Percentiles rank a stretch among this genome's conserved stretches.
phyloP scores from a whole-genome alignment of 176 grass and related monocot genomes.

The Oryza brachyantha region DNA sequence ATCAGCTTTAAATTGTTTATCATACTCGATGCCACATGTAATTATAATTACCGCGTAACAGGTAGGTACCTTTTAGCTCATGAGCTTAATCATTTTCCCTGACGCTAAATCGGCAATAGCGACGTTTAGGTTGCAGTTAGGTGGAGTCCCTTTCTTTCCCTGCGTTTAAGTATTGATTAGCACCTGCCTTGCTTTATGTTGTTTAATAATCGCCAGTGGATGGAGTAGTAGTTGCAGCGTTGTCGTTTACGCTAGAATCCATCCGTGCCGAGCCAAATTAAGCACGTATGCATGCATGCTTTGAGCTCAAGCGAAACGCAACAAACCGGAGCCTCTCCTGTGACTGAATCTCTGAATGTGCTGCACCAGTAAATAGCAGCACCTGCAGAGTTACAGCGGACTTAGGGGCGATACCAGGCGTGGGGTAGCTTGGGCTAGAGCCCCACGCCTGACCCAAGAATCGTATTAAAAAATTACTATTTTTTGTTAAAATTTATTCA shows the following conservation, averaged over 20 bases:
- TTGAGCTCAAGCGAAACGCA: not conserved
- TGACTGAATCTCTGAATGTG: not conserved
- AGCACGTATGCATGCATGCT: not conserved
- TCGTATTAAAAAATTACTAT: no score
- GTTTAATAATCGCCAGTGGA: slow-evolving; percentile 26
- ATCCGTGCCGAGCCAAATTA: not conserved
- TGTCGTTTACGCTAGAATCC: not conserved
- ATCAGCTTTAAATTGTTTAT: slow-evolving; percentile 6
- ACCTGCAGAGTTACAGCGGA: not conserved
- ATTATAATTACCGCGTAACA: slow-evolving; percentile 9
- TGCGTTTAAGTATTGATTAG: slow-evolving; percentile 6
- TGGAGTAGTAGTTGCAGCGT: slow-evolving; percentile 23
- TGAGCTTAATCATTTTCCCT: slow-evolving; percentile 39
- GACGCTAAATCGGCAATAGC: slow-evolving; percentile 7
- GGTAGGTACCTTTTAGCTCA: slow-evolving; percentile 1
- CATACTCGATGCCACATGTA: not conserved
- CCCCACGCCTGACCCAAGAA: no score
- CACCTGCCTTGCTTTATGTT: not conserved
- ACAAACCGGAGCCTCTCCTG: not conserved
- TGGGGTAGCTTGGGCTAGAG: no score
- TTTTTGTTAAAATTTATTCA: no score
- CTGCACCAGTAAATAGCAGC: not conserved
- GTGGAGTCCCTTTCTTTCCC: slow-evolving; percentile 4
- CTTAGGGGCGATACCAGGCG: no score
- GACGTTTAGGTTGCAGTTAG: slow-evolving; percentile 45